Percentiles rank a stretch among this genome's conserved stretches.
Conservation (phyloP, 2,329 filamentous ascomycete species). For the Periconia digitata region DNA sequence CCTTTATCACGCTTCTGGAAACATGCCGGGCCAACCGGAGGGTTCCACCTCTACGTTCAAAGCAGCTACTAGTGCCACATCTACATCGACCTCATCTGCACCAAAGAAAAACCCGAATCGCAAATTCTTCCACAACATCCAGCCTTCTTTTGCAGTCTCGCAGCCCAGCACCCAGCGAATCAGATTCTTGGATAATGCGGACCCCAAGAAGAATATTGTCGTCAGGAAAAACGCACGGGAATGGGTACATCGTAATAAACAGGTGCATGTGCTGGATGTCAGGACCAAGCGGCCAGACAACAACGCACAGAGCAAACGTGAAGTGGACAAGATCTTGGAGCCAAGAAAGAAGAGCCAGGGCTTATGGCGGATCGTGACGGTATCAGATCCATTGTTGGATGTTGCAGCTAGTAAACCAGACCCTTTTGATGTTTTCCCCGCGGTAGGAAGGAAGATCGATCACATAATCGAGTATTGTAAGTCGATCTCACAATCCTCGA, state of each 20-base stretch:
- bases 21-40: background rate
- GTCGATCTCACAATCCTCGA: no score
- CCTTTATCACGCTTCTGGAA: background rate
- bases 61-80: background rate
- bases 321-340: background rate
- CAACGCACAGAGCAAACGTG: background rate
- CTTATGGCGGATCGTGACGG: background rate
- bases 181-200: conserved; percentile 24
- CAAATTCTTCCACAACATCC: conserved; percentile 23
- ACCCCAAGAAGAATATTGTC: conserved; percentile 22
- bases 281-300: background rate
- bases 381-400: conserved; percentile 2
- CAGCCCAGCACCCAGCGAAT: conserved; percentile 12
- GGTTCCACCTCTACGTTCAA: background rate
- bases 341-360: conserved; percentile 1
- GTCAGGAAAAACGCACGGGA: conserved; percentile 30
- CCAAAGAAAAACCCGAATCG: conserved; percentile 8
- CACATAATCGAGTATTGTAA: conserved; percentile 28
- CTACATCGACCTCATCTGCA: background rate
- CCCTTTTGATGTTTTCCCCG: conserved; percentile 21
- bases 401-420: conserved; percentile 14
- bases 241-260: conserved; percentile 26
- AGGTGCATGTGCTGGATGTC: conserved; percentile 1
- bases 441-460: conserved; percentile 22
- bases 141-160: conserved; percentile 24